A percentile compares a stretch with the other conserved stretches of the same genome.
These are phyloP conservation scores for Penicillium psychrosexuale DNA, from an alignment of 2,329 filamentous ascomycete species.

Conservation along the genomic window DNA sequence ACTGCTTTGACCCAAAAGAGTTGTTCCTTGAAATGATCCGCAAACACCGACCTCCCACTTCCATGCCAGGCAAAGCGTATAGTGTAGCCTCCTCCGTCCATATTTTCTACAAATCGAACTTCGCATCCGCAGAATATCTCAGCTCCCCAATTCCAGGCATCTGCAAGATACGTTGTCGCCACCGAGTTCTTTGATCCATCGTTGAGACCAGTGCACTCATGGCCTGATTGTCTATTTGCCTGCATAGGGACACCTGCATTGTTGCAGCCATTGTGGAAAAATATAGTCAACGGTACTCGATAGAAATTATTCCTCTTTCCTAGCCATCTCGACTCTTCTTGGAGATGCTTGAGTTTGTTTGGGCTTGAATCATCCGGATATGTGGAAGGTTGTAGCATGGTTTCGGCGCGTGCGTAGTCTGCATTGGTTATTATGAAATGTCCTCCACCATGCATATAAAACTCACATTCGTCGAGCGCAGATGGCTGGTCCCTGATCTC, in stretches of 20 bases:
- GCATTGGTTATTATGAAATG: background rate
- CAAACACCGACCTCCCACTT: constrained; percentile 54
- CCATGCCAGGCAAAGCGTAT: constrained; percentile 65
- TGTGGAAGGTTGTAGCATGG: constrained; percentile 15
- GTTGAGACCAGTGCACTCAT: constrained; percentile 63
- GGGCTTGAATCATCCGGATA: constrained; percentile 8
- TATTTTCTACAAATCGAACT: constrained; percentile 60
- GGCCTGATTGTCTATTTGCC: constrained; percentile 58
- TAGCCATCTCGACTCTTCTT: constrained; percentile 1
- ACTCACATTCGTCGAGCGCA: constrained; percentile 12
- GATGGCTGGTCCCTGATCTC: constrained; percentile 31
- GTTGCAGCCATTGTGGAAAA: constrained; percentile 60
- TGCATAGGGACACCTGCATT: constrained; percentile 63
- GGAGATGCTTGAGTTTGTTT: constrained; percentile 9
- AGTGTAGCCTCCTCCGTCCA: constrained; percentile 56
- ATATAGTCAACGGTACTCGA: constrained; percentile 60
- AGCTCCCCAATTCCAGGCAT: constrained; percentile 70
- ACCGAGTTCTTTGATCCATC: constrained; percentile 61
- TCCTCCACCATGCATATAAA: background rate
- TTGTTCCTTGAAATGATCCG: constrained; percentile 53
- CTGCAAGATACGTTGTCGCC: constrained; percentile 61
- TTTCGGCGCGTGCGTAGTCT: constrained; percentile 17
- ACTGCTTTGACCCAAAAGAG: constrained; percentile 64
- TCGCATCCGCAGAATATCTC: constrained; percentile 70
- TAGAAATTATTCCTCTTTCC: constrained; percentile 54